A percentile compares a stretch with the other conserved stretches of the same genome.
Conservation (phyloP, 2,329 filamentous ascomycete genomes). For the Xylaria sp. region DNA sequence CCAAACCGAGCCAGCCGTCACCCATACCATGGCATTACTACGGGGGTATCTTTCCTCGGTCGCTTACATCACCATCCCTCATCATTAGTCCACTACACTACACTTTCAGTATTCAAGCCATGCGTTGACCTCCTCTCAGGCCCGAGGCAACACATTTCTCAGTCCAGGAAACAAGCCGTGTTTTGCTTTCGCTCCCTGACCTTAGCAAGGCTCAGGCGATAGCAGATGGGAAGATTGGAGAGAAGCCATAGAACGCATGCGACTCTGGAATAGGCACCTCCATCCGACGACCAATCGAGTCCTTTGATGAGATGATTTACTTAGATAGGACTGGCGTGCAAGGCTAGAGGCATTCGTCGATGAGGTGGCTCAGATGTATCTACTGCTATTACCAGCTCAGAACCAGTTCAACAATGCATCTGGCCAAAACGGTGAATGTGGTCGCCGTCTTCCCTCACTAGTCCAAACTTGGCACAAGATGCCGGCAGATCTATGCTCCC, state of each 20-base stretch:
- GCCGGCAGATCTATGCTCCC: slow-evolving; percentile 12
- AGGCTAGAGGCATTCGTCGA: neutral
- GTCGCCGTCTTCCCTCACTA: slow-evolving; percentile 18
- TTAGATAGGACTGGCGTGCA: neutral
- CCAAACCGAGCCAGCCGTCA: neutral
- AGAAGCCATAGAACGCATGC: neutral
- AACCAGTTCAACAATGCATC: slow-evolving; percentile 3
- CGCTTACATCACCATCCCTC: neutral
- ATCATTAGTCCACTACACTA: neutral
- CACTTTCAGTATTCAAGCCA: neutral
- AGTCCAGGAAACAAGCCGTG: neutral
- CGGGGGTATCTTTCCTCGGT: neutral
- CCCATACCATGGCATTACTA: neutral
- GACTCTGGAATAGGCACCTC: neutral
- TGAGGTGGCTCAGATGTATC: neutral
- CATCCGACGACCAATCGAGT: slow-evolving; percentile 1
- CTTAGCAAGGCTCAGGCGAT: neutral
- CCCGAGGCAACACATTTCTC: neutral
- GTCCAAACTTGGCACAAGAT: slow-evolving; percentile 8
- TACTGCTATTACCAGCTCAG: neutral
- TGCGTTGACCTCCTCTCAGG: neutral
- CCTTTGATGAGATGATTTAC: neutral
- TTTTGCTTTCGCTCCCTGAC: neutral
- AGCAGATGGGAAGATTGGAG: neutral
- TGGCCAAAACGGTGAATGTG: slow-evolving; percentile 14